These are phyloP conservation scores for Mesembryanthemum crystallinum DNA, from an alignment of 148 eudicot genomes.

Conservation along the genomic window DNA sequence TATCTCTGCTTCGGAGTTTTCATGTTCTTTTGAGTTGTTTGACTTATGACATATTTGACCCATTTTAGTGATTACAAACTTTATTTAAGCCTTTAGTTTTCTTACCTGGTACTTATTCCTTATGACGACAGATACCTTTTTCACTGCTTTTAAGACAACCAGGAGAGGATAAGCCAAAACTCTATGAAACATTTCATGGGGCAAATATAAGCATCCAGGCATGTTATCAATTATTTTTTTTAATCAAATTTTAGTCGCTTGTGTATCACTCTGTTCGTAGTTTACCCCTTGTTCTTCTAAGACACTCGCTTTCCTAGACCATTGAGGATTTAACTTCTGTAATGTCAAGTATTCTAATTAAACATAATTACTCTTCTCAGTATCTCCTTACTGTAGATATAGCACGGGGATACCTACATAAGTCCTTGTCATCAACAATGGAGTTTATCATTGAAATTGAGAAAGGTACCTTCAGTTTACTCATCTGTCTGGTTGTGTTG, in stretches of 20 bases:
- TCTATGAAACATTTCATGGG: slow-evolving; percentile 80
- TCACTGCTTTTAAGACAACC: slow-evolving; percentile 47
- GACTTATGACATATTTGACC: slow-evolving; percentile 3
- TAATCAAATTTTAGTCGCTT: not conserved
- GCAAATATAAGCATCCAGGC: slow-evolving; percentile 77
- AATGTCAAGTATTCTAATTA: slow-evolving; percentile 14
- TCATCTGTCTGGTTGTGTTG: too few relatives aligned
- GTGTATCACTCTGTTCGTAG: not conserved
- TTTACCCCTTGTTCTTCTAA: not conserved
- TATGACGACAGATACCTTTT: slow-evolving; percentile 61
- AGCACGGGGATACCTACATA: slow-evolving; percentile 66
- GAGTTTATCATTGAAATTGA: slow-evolving; percentile 72
- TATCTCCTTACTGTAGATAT: slow-evolving; percentile 65
- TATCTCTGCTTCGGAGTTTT: not conserved
- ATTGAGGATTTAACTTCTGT: not conserved
- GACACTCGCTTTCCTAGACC: not conserved
- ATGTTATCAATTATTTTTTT: slow-evolving; percentile 1
- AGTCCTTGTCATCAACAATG: slow-evolving; percentile 60
- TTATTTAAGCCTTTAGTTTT: not conserved
- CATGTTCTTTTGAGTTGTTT: not conserved
- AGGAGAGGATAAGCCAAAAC: slow-evolving; percentile 37
- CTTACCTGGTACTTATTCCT: not conserved
- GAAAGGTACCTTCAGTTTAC: slow-evolving; percentile 35
- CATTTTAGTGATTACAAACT: not conserved
- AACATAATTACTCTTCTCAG: slow-evolving; percentile 32